Percentiles rank a stretch among this genome's conserved stretches.
Conservation (phyloP, 495 filamentous ascomycete species). For the Bathelium albidoporum region DNA sequence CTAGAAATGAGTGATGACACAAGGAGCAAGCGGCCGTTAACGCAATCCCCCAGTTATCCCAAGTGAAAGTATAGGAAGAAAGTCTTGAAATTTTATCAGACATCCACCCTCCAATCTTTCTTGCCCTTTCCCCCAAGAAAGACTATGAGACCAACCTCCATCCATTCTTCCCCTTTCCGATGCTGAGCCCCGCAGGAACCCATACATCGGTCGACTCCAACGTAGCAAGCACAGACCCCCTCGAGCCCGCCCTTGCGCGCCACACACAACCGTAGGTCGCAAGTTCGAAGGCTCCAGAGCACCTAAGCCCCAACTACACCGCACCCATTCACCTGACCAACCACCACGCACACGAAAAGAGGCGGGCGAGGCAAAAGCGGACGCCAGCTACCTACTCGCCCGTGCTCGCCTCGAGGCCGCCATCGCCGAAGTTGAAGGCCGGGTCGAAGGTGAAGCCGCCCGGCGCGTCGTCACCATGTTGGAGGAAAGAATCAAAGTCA, state of each 20-base stretch:
- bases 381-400: neutral
- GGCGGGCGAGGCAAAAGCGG: neutral
- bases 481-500: slow-evolving; percentile 92
- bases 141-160: neutral
- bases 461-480: slow-evolving; percentile 44
- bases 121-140: neutral
- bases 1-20: neutral
- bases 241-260: neutral
- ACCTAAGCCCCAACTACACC: neutral
- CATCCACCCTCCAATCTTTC: neutral
- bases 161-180: neutral
- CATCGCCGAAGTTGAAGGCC: slow-evolving; percentile 13
- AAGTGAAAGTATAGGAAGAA: neutral
- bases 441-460: slow-evolving; percentile 45
- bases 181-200: too few relatives aligned
- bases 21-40: neutral
- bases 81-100: neutral
- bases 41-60: neutral
- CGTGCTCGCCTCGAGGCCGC: neutral
- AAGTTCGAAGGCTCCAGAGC: neutral
- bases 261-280: neutral
- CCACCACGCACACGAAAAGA: neutral
- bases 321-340: neutral
- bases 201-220: neutral
- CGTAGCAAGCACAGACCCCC: neutral